A percentile compares a stretch with the other conserved stretches of the same genome.
Conservation (phyloP, 2,329 filamentous ascomycete species). For the Trichoderma sp. region DNA sequence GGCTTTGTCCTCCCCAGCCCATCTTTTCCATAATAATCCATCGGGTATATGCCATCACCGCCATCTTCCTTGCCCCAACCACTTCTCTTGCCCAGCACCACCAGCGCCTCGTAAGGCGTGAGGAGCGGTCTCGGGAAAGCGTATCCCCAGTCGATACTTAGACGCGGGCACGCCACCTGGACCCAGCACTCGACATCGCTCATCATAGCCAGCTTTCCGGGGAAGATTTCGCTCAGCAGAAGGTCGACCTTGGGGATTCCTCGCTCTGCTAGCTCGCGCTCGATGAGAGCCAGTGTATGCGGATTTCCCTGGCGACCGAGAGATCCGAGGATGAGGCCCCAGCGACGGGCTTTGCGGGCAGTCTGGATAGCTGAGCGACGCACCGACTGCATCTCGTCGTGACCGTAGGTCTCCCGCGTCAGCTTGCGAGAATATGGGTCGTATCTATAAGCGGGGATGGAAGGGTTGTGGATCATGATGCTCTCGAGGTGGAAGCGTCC, state of each 20-base stretch:
- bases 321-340: constrained; percentile 92
- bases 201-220: constrained; percentile 93
- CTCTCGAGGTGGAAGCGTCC: constrained; percentile 95
- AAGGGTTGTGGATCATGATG: constrained; percentile 98
- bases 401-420: constrained; percentile 88
- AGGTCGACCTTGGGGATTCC: constrained; percentile 83
- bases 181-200: constrained; percentile 95
- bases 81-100: constrained; percentile 78
- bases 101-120: constrained; percentile 92
- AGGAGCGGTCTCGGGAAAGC: constrained; percentile 86
- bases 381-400: constrained; percentile 84
- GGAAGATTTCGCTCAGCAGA: constrained; percentile 92
- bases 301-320: constrained; percentile 94
- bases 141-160: constrained; percentile 99
- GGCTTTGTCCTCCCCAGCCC: constrained; percentile 79
- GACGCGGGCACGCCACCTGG: constrained; percentile 91
- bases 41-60: constrained; percentile 73
- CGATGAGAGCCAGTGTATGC: constrained; percentile 85
- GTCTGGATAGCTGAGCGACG: constrained; percentile 74
- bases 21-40: constrained; percentile 97
- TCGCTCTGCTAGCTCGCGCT: constrained; percentile 68
- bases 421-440: constrained; percentile 93
- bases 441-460: constrained; percentile 88
- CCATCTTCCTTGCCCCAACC: constrained; percentile 61
- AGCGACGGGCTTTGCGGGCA: constrained; percentile 78